Conservation (phyloP, 805 yeast species). For the Teunomyces kruisii region DNA sequence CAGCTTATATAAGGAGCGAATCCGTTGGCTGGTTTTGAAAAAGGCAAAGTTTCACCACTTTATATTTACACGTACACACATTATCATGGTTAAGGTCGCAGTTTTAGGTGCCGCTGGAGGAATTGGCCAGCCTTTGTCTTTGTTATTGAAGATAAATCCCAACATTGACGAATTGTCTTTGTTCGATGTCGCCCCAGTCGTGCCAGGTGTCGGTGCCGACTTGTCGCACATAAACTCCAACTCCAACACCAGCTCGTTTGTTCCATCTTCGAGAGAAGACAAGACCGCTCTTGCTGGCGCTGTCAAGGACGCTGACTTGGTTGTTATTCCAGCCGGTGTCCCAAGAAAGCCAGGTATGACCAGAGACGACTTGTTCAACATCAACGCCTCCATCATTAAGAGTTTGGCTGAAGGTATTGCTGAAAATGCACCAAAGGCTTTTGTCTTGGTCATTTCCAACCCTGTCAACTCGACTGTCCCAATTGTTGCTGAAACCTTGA, state of each 20-base stretch:
- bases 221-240: constrained; percentile 78
- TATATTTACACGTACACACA: background rate
- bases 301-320: constrained; percentile 47
- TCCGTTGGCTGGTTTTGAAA: background rate
- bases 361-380: constrained; percentile 82
- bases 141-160: constrained; percentile 70
- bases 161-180: constrained; percentile 65
- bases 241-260: constrained; percentile 56
- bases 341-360: constrained; percentile 97
- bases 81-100: constrained; percentile 63
- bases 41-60: background rate
- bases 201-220: constrained; percentile 85
- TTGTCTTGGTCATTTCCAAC: constrained; percentile 81
- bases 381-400: constrained; percentile 78
- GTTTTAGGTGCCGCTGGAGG: constrained; percentile 94
- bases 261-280: constrained; percentile 56
- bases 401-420: constrained; percentile 77
- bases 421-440: constrained; percentile 67
- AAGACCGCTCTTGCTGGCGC: constrained; percentile 46
- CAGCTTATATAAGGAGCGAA: background rate
- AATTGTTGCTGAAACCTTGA: constrained; percentile 77
- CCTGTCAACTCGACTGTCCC: constrained; percentile 95
- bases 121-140: constrained; percentile 89
- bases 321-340: constrained; percentile 78
- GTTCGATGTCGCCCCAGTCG: constrained; percentile 77